Base-by-base conservation (phyloP, 495 filamentous ascomycete species). In the Tuber melanosporum region DNA sequence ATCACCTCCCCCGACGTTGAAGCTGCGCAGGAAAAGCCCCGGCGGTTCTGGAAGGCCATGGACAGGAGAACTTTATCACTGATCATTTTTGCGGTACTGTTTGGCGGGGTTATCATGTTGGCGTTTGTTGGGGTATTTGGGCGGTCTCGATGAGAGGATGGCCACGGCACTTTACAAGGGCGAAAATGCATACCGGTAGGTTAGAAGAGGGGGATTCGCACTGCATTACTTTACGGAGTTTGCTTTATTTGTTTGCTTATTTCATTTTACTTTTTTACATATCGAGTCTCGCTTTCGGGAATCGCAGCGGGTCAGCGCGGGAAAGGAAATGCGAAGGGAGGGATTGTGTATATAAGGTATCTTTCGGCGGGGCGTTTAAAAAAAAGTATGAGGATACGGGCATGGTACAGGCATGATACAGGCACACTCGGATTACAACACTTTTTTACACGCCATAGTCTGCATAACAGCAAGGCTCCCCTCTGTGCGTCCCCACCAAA, bases 1-100 rank as follows among this genome's bases (percentile, higher is more conserved):
- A 75, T 76, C 43, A 45, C 45, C 9, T 76, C 70, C 14, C 77
- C 78, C 14, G 78, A 80, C 71, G 73, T 71, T 47, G 41, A 62
- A 32, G 52, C 52, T 62, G n/a, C n/a, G 52, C 52, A 32, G n/a
- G 52, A 15, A 26, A 62, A 62, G 52, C 10, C 52, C 52, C 52
- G 52, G 49, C 49, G 49, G n/a, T 62, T n/a, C 9, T 62, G 52
- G 52, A 26, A 3, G 26, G 12, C n/a, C 2, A 62, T 32, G n/a
- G n/a, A 62, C n/a, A 32, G 12, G n/a, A 62, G 52, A 1, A 15
- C 15, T 32, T 62, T 32, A 26, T 26, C 26, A 62, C 52, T 62
- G 26, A 12, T 62, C 32, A 32, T 32, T 62, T 62, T 62, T 14
- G 52, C n/a, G 52, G 12, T n/a, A 6, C 52, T 62, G n/a, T 32